Conservation (phyloP, 208 protist genomes). For the Leishmania lainsoni region DNA sequence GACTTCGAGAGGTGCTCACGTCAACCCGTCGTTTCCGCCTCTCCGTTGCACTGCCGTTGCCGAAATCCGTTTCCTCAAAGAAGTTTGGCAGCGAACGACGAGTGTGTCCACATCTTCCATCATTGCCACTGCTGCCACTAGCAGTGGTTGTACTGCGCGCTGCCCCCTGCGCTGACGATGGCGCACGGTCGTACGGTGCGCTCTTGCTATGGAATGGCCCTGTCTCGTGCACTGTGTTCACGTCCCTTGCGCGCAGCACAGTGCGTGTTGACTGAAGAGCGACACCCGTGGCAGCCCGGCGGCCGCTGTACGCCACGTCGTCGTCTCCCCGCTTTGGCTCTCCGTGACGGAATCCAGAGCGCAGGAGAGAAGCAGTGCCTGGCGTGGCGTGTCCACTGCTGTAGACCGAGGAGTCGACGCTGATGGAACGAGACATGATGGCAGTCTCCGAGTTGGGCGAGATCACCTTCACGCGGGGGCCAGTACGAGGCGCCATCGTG, state of each 20-base stretch:
- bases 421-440: conserved; percentile 44
- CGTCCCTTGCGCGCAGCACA: conserved; percentile 12
- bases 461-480: conserved; percentile 42
- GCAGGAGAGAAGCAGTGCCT: neutral
- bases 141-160: neutral
- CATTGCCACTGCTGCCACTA: neutral
- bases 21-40: neutral
- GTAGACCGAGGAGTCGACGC: conserved; percentile 28
- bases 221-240: conserved; percentile 13
- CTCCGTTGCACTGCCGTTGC: conserved; percentile 2
- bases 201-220: neutral
- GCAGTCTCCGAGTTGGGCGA: conserved; percentile 55
- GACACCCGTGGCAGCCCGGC: neutral
- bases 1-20: conserved; percentile 19
- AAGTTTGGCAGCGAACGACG: conserved; percentile 19
- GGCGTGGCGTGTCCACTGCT: conserved; percentile 3
- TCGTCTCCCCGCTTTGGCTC: neutral
- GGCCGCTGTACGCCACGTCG: neutral
- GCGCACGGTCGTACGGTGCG: too few relatives aligned
- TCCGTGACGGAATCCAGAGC: neutral
- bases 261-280: conserved; percentile 3
- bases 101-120: neutral
- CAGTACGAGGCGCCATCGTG: conserved; percentile 38
- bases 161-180: neutral
- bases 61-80: conserved; percentile 15